Percentiles rank a stretch among this genome's conserved stretches.
phyloP scores from a whole-genome alignment of 2,329 filamentous ascomycete genomes.

The Trichoderma endophyticum region DNA sequence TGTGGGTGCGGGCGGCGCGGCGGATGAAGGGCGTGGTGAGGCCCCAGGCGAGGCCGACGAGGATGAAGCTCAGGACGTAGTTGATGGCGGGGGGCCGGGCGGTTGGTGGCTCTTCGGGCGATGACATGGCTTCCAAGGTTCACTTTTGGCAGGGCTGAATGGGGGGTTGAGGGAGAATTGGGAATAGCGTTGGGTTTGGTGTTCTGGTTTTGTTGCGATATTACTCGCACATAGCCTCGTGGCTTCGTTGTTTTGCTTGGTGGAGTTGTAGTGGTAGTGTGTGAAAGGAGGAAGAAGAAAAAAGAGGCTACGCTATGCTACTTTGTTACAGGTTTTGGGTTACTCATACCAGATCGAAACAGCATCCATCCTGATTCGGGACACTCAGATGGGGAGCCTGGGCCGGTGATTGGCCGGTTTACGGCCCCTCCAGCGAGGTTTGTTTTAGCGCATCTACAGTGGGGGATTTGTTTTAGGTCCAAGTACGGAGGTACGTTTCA shows the following conservation, averaged over 20 bases:
- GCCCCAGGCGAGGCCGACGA: conserved; percentile 90
- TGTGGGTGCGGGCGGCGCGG: conserved; percentile 73
- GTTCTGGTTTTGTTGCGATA: not conserved
- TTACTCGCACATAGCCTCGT: not conserved
- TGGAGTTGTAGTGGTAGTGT: not conserved
- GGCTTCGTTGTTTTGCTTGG: not conserved
- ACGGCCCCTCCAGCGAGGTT: not conserved
- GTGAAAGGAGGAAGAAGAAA: not conserved
- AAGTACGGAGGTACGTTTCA: not conserved
- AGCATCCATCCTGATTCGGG: not conserved
- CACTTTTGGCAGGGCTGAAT: conserved; percentile 1
- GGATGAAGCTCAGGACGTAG: conserved; percentile 83
- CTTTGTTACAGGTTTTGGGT: not conserved
- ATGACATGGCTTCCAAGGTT: not conserved
- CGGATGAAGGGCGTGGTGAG: conserved; percentile 92
- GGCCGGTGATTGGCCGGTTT: not conserved
- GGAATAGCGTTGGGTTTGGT: not conserved
- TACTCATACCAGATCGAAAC: not conserved
- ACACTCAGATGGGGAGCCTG: not conserved
- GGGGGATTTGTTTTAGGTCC: not conserved
- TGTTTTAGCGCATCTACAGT: not conserved
- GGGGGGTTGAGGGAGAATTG: not conserved
- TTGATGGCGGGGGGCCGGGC: conserved; percentile 60
- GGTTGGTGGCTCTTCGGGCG: not conserved
- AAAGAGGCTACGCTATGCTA: not conserved